Base-by-base conservation (phyloP, 192 early-diverging fungal species). In the Gonapodya sp. region DNA sequence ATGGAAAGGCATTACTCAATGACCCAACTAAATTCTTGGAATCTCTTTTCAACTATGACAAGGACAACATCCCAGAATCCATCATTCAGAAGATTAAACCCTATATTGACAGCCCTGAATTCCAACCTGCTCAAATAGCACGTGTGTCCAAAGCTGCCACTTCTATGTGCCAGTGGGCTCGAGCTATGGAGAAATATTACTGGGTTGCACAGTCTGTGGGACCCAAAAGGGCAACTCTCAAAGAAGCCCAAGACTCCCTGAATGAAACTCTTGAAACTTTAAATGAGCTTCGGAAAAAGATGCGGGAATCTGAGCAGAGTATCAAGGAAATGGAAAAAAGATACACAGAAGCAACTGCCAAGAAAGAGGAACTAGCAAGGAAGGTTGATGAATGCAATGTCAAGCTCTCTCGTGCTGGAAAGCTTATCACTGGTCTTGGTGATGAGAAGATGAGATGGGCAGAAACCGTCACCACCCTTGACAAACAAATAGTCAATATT, bases 81-180 rank as follows among this genome's bases (percentile, higher is more conserved):
- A 91, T 89, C 87, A 89, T 90, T 74, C 79, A 83, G n/a, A 91
- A 90, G 73, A 83, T 88, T 16, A 81, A 83, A 16, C 88, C 88
- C 72, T 91, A 90, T 80, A 91, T 90, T 36, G 89, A 91, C 64
- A 88, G 89, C 73, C 89, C 89, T 0, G 89, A 91, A 81, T 91
- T 91, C 80, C 86, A 89, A 80, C 89, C 89, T 2, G 89, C 89
- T n/a, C 87, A 90, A 80, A 87, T 91, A 36, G 85, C 85, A 73
- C 88, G 82, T 73, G 89, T 88, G 0, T 91, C 89, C 1, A 90
- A 88, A 0, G 89, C 89, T 0, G 89, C 89, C 1, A 88, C 89
- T 80, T 88, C 88, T 37, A 80, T 91, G 24, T 91, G 89, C 78
- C 78, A 85, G 79, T 91, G 89, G 89, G 89, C 90, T 1, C 82